These are phyloP conservation scores for Trichoderma erinaceum DNA, from an alignment of 495 filamentous ascomycete species.

Conservation along the genomic window DNA sequence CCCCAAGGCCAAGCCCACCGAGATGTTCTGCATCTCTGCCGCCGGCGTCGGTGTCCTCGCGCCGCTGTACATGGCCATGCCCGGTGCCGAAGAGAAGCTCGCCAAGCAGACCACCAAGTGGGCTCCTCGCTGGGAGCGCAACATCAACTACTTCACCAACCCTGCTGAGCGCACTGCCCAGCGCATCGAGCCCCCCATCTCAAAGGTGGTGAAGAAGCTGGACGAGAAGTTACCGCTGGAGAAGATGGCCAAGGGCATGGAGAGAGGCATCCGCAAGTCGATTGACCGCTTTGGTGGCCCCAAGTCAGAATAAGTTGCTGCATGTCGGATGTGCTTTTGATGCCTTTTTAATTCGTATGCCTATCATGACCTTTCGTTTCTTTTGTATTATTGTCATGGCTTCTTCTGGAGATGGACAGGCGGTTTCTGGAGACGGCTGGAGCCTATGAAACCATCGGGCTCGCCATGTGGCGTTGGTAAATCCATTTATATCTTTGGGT, in stretches of 20 bases:
- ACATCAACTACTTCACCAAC: constrained; percentile 39
- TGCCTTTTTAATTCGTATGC: background rate
- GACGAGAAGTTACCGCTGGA: constrained; percentile 39
- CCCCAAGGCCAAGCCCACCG: constrained; percentile 33
- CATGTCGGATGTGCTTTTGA: background rate
- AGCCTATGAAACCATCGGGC: background rate
- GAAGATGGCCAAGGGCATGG: constrained; percentile 37
- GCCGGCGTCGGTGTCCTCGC: constrained; percentile 40
- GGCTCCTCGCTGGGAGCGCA: constrained; percentile 47
- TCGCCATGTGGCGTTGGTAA: constrained; percentile 6
- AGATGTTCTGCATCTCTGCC: constrained; percentile 37
- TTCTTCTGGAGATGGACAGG: background rate
- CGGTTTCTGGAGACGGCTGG: constrained; percentile 4
- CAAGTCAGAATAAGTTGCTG: background rate
- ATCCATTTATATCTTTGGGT: background rate
- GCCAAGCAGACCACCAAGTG: constrained; percentile 38
- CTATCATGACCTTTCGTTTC: background rate
- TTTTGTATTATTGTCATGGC: background rate
- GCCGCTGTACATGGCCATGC: constrained; percentile 43
- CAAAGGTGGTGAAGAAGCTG: constrained; percentile 34
- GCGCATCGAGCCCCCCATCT: constrained; percentile 35
- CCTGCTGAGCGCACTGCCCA: constrained; percentile 39
- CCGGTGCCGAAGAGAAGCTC: constrained; percentile 41
- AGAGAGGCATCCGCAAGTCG: constrained; percentile 35
- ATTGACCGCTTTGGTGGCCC: constrained; percentile 25